Evolutionary conservation across 805 yeast genomes (phyloP).

Genomic region (Komagataella phaffii): DNA sequence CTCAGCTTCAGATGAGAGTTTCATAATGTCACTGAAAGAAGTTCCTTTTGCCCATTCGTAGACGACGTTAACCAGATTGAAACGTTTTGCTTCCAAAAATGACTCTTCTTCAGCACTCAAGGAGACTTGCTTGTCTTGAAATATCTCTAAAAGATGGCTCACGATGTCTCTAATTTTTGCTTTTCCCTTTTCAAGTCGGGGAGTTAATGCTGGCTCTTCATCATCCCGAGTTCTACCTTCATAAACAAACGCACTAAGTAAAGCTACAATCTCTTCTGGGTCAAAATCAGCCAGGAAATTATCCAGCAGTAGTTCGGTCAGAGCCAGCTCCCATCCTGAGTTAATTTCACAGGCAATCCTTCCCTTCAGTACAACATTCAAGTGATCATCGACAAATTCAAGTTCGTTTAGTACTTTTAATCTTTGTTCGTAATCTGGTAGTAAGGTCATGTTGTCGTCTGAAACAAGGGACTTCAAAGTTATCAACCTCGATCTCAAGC

Average conservation of each 20-base stretch:
- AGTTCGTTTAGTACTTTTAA: constrained; percentile 62
- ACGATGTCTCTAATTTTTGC: constrained; percentile 60
- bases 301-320: constrained; percentile 83
- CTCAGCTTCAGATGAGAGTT: constrained; percentile 79
- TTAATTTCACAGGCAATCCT: constrained; percentile 88
- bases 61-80: constrained; percentile 85
- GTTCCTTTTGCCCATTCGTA: constrained; percentile 98
- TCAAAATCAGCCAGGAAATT: constrained; percentile 88
- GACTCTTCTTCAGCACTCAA: constrained; percentile 77
- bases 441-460: constrained; percentile 76
- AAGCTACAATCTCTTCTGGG: constrained; percentile 94
- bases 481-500: constrained; percentile 35
- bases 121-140: constrained; percentile 53
- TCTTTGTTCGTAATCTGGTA: constrained; percentile 92
- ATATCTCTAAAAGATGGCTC: constrained; percentile 44
- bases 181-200: constrained; percentile 66
- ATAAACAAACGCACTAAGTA: constrained; percentile 82
- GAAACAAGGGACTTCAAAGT: constrained; percentile 51
- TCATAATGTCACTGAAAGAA: constrained; percentile 85
- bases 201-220: constrained; percentile 50
- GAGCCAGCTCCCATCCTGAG: constrained; percentile 79
- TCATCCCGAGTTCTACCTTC: constrained; percentile 66
- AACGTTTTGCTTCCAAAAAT: constrained; percentile 71
- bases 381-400: constrained; percentile 64
- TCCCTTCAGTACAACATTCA: constrained; percentile 77